phyloP scores from a whole-genome alignment of 2,329 filamentous ascomycete genomes.

The Botrytis fragariae region DNA sequence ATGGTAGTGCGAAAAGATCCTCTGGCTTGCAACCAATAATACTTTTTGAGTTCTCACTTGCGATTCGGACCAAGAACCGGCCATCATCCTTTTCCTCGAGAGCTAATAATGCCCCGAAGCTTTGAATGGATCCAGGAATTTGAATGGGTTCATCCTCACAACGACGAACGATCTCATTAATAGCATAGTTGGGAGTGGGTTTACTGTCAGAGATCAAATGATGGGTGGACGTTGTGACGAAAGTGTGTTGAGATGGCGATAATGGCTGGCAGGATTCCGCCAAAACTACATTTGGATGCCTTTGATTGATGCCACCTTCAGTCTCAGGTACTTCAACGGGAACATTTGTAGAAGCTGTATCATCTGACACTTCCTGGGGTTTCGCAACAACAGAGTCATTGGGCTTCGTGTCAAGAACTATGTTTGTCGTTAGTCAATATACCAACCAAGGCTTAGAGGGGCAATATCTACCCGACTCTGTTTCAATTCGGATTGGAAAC shows the following conservation, averaged over 20 bases:
- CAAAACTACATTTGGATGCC: slow-evolving; percentile 2
- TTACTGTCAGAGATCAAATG: slow-evolving; percentile 5
- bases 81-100: slow-evolving; percentile 70
- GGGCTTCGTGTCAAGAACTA: background rate
- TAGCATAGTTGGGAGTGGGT: background rate
- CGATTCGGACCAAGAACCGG: slow-evolving; percentile 66
- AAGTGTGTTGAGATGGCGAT: background rate
- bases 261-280: background rate
- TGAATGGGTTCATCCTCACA: slow-evolving; percentile 93
- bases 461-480: background rate
- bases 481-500: slow-evolving; percentile 20
- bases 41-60: slow-evolving; percentile 74
- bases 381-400: background rate
- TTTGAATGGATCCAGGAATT: slow-evolving; percentile 54
- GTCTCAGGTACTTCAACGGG: background rate
- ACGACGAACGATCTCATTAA: slow-evolving; percentile 38
- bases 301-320: background rate
- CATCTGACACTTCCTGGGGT: background rate
- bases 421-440: background rate
- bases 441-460: too few relatives aligned
- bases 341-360: background rate
- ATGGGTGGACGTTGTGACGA: slow-evolving; percentile 10
- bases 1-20: slow-evolving; percentile 69
- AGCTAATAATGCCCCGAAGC: slow-evolving; percentile 76
- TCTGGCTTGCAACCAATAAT: slow-evolving; percentile 75